Base-by-base conservation (phyloP, 768 basidiomycete species). In the Russula sp. region DNA sequence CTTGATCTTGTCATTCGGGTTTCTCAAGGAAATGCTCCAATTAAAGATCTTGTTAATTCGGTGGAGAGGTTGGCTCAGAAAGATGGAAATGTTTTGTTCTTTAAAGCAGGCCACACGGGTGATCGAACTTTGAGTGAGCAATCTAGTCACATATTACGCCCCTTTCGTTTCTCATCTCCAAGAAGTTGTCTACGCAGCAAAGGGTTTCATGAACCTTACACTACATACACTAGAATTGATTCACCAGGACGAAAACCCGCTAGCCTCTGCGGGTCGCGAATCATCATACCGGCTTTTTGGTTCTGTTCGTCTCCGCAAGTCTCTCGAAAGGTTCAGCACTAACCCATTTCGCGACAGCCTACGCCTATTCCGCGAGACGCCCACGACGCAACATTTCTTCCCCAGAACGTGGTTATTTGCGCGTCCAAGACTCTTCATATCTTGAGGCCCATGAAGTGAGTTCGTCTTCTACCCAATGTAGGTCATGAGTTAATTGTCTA, bases 291-390 rank as follows among this genome's bases (percentile, higher is more conserved):
- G 81, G 20, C 75, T 79, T 1, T 88, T 82, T 68, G 88, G 88
- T 45, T 83, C 87, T 72, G 90, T 91, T 66, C 55, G 82, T 69
- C 20, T 42, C 16, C 10, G 16, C 42, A 22, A 40, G 52, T 63
- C 62, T 58, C 11, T 18, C 4, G 22, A 45, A 44, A 62, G 48
- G 20, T 6, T 37, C 6, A 34, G 20, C 9, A 11, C n/a, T 61
- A 13, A 58, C 47, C 14, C 1, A 64, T 45, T 55, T 16, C 18
- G 18, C 45, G 59, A 2, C 65, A 92, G 89, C 74, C 83, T 2
- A 80, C 86, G 11, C 86, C 83, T 66, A 79, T 92, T 52, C 86
- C 91, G 0, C 86, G 83, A 69, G 89, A 91, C 61, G 84, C 84
- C 0, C 79, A 80, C 59, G 80, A 84, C 58, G 75, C 91, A 32